Evolutionary conservation across 2,329 filamentous ascomycete species (phyloP).

Genomic region (Thyridium curvatum): DNA sequence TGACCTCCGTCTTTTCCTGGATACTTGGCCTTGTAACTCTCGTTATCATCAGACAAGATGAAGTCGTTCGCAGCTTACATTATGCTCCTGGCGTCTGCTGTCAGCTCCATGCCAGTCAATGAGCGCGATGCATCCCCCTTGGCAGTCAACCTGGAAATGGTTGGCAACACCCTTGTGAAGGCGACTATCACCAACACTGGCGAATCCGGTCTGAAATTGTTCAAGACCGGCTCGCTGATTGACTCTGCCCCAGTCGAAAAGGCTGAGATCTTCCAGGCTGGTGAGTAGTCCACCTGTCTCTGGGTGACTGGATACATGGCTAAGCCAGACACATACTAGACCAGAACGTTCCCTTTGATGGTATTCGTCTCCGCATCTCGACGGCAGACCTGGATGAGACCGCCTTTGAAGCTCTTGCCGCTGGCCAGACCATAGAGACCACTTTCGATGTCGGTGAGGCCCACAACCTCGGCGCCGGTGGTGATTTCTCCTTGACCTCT

Average conservation of each 20-base stretch:
- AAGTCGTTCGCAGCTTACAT: constrained; percentile 27
- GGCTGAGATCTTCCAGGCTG: constrained; percentile 39
- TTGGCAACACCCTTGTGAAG: constrained; percentile 47
- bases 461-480: constrained; percentile 44
- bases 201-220: constrained; percentile 38
- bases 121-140: constrained; percentile 31
- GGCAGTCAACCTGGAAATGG: constrained; percentile 37
- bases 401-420: constrained; percentile 42
- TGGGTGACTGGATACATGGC: constrained; percentile 1
- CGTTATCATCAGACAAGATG: constrained; percentile 28
- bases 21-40: too few species aligned
- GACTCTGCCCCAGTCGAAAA: constrained; percentile 47
- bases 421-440: constrained; percentile 43
- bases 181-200: constrained; percentile 48
- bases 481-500: constrained; percentile 49
- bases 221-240: constrained; percentile 48
- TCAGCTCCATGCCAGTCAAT: constrained; percentile 25
- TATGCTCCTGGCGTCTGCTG: constrained; percentile 26
- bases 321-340: constrained; percentile 26
- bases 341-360: constrained; percentile 43
- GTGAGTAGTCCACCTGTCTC: constrained; percentile 22
- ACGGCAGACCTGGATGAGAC: constrained; percentile 36
- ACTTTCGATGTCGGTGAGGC: constrained; percentile 50
- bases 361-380: constrained; percentile 43
- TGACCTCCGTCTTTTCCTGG: too few species aligned